These are phyloP conservation scores for Coemansia sp. DNA, from an alignment of 192 early-diverging fungal species.

Conservation along the genomic window DNA sequence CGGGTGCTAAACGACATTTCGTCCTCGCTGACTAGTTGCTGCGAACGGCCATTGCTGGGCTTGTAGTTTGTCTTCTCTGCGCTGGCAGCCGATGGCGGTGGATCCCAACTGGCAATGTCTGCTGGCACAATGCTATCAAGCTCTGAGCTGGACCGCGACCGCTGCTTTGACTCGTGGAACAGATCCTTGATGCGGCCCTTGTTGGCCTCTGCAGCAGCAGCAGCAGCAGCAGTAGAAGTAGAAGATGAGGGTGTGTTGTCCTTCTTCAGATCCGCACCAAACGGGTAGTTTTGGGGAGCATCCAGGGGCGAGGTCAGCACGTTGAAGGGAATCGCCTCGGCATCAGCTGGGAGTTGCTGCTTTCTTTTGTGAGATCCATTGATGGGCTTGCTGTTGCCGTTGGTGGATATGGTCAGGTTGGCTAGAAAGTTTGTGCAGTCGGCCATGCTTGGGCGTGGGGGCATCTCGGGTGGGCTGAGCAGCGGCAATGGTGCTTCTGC, in stretches of 20 bases:
- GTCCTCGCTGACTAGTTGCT: not conserved
- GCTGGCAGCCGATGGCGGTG: not conserved
- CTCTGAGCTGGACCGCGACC: constrained; percentile 51
- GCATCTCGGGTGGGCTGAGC: constrained; percentile 16
- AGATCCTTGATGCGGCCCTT: constrained; percentile 44
- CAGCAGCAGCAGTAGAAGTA: not conserved
- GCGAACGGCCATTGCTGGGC: not conserved
- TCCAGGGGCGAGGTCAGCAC: not conserved
- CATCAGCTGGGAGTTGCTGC: not conserved
- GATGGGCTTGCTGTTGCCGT: not conserved
- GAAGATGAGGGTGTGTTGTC: not conserved
- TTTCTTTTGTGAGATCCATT: not conserved
- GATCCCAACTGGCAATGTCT: constrained; percentile 32
- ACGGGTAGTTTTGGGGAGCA: not conserved
- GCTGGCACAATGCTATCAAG: constrained; percentile 49
- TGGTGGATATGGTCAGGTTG: constrained; percentile 7
- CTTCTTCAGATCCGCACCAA: not conserved
- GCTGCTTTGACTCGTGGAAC: constrained; percentile 49
- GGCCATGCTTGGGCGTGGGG: constrained; percentile 27
- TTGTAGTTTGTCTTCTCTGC: not conserved
- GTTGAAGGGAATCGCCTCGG: not conserved
- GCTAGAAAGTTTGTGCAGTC: constrained; percentile 17
- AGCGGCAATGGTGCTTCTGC: constrained; percentile 13
- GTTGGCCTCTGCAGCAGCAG: constrained; percentile 11
- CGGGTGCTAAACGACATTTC: constrained; percentile 35